Evolutionary conservation across 495 filamentous ascomycete genomes (phyloP), one percentile per base, ranked within the genome.

Genomic region (Aspergillus campestris): DNA sequence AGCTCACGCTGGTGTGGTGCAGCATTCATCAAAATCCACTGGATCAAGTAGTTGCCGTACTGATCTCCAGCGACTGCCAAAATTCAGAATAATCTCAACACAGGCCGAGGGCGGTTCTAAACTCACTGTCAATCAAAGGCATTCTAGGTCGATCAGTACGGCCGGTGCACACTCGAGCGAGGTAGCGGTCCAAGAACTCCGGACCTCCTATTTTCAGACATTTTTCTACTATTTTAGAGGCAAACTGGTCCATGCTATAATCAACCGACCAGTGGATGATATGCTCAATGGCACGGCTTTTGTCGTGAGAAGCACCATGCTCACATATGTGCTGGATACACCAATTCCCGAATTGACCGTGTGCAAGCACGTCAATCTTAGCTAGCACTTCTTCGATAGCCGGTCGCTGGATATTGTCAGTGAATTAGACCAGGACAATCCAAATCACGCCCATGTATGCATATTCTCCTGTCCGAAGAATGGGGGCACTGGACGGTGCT

Each of bases 301-400:
- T 89, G 61, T 98, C 92, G 45, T 82, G 81, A 27, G 90, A 87
- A 48, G 84, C 82, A 32, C 92, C 94, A 62, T 98, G 94, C 60
- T 98, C 92, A 68, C 92, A 98, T 59, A 98, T 89, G 66, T 98
- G 92, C 65, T 98, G 92, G 54, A 98, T 97, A 66, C 92, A 98
- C 92, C 92, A 98, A 59, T 98, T 98, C 39, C 92, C 92, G 60
- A 97, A 98, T 59, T 98, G 92, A n/a, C 92, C 92, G 64, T 94
- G 92, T 37, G 92, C 84, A 56, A 98, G 87, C 42, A 95, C 82
- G 64, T 97, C 88, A 45, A 97, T 94, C 60, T 89, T 95, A 31
- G 75, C 81, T 27, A 98, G 74, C 6, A 98, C 92, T 60, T 98
- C 92, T 64, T 94, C 89, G 56, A 98, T 94, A 58, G 92, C 95